phyloP scores from a whole-genome alignment of 805 yeast genomes.

The Starmerella lactis-condensi region DNA sequence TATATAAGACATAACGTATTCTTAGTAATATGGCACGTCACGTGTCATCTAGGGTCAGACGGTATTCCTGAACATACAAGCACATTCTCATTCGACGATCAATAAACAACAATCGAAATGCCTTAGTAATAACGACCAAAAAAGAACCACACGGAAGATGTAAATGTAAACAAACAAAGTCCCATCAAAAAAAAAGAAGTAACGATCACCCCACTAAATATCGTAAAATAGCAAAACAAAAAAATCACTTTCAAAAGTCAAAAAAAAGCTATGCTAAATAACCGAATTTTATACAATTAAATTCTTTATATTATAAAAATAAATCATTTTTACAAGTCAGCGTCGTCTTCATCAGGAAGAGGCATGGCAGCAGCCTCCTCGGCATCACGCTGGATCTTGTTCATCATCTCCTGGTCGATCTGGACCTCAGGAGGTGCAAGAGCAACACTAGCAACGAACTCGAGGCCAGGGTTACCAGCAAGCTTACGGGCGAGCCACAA shows the following conservation, averaged over 20 bases:
- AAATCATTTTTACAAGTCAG: slow-evolving; percentile 55
- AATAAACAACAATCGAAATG: no score
- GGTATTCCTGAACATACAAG: no score
- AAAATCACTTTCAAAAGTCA: background rate
- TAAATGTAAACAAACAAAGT: no score
- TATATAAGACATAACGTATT: no score
- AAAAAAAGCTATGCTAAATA: background rate
- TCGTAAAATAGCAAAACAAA: background rate
- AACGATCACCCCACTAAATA: no score
- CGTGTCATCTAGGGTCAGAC: no score
- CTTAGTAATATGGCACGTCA: no score
- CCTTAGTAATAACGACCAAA: no score
- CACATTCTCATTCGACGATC: no score
- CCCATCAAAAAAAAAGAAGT: no score
- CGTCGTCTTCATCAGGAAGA: slow-evolving; percentile 99
- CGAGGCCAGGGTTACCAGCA: slow-evolving; percentile 94
- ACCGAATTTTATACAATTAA: background rate
- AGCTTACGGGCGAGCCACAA: slow-evolving; percentile 99
- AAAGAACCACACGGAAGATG: no score
- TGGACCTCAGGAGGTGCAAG: slow-evolving; percentile 98
- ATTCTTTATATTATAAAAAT: slow-evolving; percentile 1
- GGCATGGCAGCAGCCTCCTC: slow-evolving; percentile 99
- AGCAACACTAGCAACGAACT: slow-evolving; percentile 98
- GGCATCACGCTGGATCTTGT: slow-evolving; percentile 98
- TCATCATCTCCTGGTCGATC: slow-evolving; percentile 92